Conservation (phyloP, 176 grass and related monocot species). For the Carex pumila region DNA sequence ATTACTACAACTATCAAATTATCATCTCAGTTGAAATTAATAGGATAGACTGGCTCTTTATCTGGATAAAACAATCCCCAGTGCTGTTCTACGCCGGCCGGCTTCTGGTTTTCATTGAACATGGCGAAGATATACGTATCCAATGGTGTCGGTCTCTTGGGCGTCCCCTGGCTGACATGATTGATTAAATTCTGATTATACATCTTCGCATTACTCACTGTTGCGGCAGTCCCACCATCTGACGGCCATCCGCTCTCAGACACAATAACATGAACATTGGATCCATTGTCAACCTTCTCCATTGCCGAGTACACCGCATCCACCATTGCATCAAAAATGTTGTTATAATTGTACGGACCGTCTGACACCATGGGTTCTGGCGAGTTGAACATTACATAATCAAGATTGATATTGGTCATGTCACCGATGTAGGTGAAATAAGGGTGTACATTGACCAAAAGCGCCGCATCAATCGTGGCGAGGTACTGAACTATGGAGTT, state of each 20-base stretch:
- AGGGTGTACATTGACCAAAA: slow-evolving; percentile 64
- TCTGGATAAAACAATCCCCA: slow-evolving; percentile 80
- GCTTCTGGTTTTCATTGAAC: slow-evolving; percentile 84
- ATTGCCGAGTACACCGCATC: slow-evolving; percentile 56
- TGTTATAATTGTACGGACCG: slow-evolving; percentile 46
- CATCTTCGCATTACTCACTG: slow-evolving; percentile 27
- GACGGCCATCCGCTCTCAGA: slow-evolving; percentile 75
- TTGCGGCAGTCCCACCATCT: slow-evolving; percentile 16
- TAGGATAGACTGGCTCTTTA: slow-evolving; percentile 58
- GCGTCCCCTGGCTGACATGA: slow-evolving; percentile 51
- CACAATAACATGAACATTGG: slow-evolving; percentile 38
- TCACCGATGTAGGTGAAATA: slow-evolving; percentile 39
- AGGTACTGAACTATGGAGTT: slow-evolving; percentile 39
- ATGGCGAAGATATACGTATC: slow-evolving; percentile 67
- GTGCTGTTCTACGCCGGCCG: slow-evolving; percentile 39
- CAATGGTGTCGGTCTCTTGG: slow-evolving; percentile 37
- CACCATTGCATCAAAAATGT: slow-evolving; percentile 62
- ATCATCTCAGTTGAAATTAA: slow-evolving; percentile 39
- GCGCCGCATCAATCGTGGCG: slow-evolving; percentile 23
- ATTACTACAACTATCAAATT: background rate
- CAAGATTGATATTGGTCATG: slow-evolving; percentile 24
- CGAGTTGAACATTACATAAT: slow-evolving; percentile 50
- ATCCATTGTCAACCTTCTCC: slow-evolving; percentile 22
- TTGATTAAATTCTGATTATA: slow-evolving; percentile 75
- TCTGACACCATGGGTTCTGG: slow-evolving; percentile 42